phyloP scores from a whole-genome alignment of 1,284 basidiomycete species.

The Puccinia novopanici region DNA sequence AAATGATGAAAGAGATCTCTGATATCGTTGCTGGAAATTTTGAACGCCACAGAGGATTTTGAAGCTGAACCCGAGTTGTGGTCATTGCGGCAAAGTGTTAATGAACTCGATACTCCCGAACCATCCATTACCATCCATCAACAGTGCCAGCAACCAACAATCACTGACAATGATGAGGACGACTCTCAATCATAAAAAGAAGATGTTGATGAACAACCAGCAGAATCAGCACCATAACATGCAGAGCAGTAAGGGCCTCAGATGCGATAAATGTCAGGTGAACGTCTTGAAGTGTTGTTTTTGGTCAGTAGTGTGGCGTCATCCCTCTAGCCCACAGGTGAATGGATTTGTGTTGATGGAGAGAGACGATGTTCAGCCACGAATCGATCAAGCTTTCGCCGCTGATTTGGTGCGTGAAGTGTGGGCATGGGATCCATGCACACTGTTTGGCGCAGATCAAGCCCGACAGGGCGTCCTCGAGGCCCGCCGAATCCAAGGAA shows the following conservation, averaged over 20 bases:
- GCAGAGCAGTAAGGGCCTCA: background rate
- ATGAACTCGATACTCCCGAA: constrained; percentile 13
- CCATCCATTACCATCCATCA: constrained; percentile 17
- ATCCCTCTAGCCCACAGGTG: background rate
- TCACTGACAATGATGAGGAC: constrained; percentile 29
- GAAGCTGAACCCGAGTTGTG: constrained; percentile 30
- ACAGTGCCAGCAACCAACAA: background rate
- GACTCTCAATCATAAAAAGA: constrained; percentile 39
- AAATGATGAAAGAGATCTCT: background rate
- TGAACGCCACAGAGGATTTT: constrained; percentile 15
- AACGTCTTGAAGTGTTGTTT: constrained; percentile 39
- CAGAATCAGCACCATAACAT: constrained; percentile 1
- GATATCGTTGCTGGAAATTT: background rate
- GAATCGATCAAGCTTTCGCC: constrained; percentile 32
- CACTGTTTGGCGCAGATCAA: constrained; percentile 18
- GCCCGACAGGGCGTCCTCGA: background rate
- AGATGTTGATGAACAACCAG: constrained; percentile 25
- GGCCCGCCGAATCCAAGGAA: background rate
- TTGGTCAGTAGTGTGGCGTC: constrained; percentile 9
- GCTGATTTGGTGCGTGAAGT: constrained; percentile 35
- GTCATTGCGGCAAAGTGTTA: constrained; percentile 32
- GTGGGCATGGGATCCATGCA: constrained; percentile 40
- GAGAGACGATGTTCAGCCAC: background rate
- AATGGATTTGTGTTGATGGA: background rate
- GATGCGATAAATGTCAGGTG: constrained; percentile 27